Evolutionary conservation across 345 rosid genomes (phyloP), one percentile per base, ranked within the genome.

Genomic region (Microcos paniculata): DNA sequence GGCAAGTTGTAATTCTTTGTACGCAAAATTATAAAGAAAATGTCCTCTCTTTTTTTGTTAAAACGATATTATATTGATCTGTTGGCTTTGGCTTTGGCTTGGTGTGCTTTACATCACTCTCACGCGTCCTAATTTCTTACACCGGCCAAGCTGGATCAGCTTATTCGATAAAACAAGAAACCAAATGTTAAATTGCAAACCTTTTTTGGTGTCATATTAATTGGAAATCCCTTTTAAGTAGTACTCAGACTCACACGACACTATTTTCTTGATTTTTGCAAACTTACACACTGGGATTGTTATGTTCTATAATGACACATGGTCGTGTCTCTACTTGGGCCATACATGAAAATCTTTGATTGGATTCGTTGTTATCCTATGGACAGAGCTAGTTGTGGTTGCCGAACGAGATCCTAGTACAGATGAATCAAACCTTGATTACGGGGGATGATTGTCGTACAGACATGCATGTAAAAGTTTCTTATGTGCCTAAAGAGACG

Each of bases 351-450:
- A 31, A 70, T 70, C 73, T 31, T 31, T 12, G 45, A 31, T 51
- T 31, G 73, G 73, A 70, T 70, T 70, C 73, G 61, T 31, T 19
- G 73, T 51, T 70, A 70, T 51, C 73, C 23, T 58, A 16, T 19
- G 72, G 72, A 49, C 43, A 69, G 58, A 69, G 59, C 72, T 28
- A 31, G 73, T 10, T 49, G 73, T 51, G 73, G 59, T 30, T 49
- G 12, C 16, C 26, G 49, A 69, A 51, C n/a, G 45, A 51, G 58
- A 30, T 69, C 45, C 72, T 69, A 30, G 43, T 31, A 51, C 73
- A 51, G 28, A 31, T 70, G 73, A 10, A 49, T 70, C 59, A 31
- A 51, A 31, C 19, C 59, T 30, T 51, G 45, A 51, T 51, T 19
- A 24, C 14, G 8, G 3, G 67, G 15, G 13, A 18, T 7, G 0